Evolutionary conservation across 1,139 yeast genomes (phyloP).

Genomic region (Entelexis paramagnoliae): DNA sequence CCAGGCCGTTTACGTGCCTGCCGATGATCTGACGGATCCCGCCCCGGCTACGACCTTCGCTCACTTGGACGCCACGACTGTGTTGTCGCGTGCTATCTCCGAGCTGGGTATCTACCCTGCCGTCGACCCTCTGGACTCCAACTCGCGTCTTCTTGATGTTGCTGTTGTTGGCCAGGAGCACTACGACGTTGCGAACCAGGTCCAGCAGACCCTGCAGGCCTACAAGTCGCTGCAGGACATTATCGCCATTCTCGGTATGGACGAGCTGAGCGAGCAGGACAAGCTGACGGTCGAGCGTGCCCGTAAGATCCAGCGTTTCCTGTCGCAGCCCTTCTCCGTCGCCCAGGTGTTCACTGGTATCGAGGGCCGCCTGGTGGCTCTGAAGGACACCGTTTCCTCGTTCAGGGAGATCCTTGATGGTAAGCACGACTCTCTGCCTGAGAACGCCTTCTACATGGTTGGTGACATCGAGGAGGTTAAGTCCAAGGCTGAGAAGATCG

Average conservation of each 20-base stretch:
- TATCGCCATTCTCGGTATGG: slow-evolving; percentile 99
- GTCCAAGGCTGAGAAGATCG: slow-evolving; percentile 98
- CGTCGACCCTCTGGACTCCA: slow-evolving; percentile 99
- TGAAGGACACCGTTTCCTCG: slow-evolving; percentile 86
- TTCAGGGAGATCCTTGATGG: slow-evolving; percentile 97
- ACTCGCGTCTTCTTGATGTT: slow-evolving; percentile 96
- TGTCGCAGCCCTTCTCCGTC: slow-evolving; percentile 98
- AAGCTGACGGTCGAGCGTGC: slow-evolving; percentile 99
- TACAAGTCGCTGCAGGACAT: slow-evolving; percentile 99
- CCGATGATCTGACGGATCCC: slow-evolving; percentile 99
- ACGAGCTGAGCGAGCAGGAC: slow-evolving; percentile 96
- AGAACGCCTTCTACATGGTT: slow-evolving; percentile 99
- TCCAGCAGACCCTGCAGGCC: slow-evolving; percentile 98
- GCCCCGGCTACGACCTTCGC: slow-evolving; percentile 99
- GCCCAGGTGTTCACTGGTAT: slow-evolving; percentile 99
- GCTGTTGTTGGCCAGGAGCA: slow-evolving; percentile 98
- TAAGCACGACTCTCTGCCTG: slow-evolving; percentile 97
- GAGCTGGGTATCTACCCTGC: slow-evolving; percentile 99
- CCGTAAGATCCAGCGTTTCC: slow-evolving; percentile 99
- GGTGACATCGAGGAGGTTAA: slow-evolving; percentile 98
- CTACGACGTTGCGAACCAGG: slow-evolving; percentile 86
- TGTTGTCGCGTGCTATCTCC: slow-evolving; percentile 98
- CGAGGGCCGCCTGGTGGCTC: slow-evolving; percentile 93
- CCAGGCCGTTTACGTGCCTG: slow-evolving; percentile 99
- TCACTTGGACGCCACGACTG: slow-evolving; percentile 99